Conservation (phyloP, 768 basidiomycete species). For the Lyophyllum atratum region DNA sequence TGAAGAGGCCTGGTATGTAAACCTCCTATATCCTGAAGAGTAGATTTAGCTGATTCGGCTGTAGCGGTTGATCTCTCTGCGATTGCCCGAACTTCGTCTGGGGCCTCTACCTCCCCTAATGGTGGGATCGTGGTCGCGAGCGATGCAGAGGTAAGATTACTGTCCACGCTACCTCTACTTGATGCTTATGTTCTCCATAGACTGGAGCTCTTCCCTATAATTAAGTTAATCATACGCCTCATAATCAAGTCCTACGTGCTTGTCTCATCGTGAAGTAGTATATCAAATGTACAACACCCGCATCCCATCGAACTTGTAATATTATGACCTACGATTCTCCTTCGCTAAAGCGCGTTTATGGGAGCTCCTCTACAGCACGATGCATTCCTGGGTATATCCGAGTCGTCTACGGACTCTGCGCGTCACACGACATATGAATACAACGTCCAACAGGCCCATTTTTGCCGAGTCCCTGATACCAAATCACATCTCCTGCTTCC, state of each 20-base stretch:
- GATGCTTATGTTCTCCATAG: neutral
- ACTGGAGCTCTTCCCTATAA: neutral
- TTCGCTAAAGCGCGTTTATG: too few relatives aligned
- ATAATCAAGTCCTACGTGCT: neutral
- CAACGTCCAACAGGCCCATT: neutral
- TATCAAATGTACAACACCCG: neutral
- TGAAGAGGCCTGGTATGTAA: slow-evolving; percentile 59
- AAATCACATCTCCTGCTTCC: neutral
- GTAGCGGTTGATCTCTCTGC: slow-evolving; percentile 62
- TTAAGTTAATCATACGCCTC: neutral
- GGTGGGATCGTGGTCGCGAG: neutral
- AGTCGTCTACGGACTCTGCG: neutral
- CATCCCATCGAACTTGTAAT: neutral
- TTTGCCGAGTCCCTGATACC: neutral
- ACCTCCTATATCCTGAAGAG: neutral
- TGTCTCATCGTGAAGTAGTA: neutral
- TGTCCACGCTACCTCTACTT: neutral
- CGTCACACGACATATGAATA: slow-evolving; percentile 1
- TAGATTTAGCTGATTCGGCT: slow-evolving; percentile 1
- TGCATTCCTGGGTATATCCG: too few relatives aligned
- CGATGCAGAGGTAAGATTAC: neutral
- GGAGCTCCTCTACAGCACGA: too few relatives aligned
- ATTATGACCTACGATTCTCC: neutral
- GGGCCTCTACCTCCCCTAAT: slow-evolving; percentile 56
- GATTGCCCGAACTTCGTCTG: slow-evolving; percentile 84